A percentile compares a stretch with the other conserved stretches of the same genome.
Evolutionary conservation across 2,329 filamentous ascomycete species (phyloP).

Genomic region (Talaromyces sp.): DNA sequence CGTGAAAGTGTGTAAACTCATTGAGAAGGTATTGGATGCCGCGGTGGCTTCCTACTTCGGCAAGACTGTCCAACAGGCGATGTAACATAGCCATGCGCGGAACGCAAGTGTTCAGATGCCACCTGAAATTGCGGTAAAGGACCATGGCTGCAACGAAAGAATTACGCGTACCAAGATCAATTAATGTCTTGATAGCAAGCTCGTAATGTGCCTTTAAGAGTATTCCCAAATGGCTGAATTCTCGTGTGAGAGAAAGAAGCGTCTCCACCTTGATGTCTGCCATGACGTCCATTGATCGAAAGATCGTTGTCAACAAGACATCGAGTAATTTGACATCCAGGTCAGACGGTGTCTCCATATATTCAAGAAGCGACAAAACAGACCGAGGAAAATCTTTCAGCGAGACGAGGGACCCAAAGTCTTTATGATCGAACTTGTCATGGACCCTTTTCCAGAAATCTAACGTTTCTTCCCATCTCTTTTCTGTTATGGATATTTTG

Average conservation of each 20-base stretch:
- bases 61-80: slow-evolving; percentile 21
- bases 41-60: slow-evolving; percentile 25
- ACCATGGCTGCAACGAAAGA: slow-evolving; percentile 26
- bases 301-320: slow-evolving; percentile 21
- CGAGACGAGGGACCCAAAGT: slow-evolving; percentile 10
- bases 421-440: slow-evolving; percentile 1
- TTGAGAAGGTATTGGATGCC: slow-evolving; percentile 36
- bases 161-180: slow-evolving; percentile 20
- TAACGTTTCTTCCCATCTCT: slow-evolving; percentile 27
- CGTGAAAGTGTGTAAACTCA: slow-evolving; percentile 31
- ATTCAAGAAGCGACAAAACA: slow-evolving; percentile 18
- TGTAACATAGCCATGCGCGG: slow-evolving; percentile 18
- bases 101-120: slow-evolving; percentile 19
- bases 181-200: slow-evolving; percentile 23
- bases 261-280: slow-evolving; percentile 22
- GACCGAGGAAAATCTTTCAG: slow-evolving; percentile 15
- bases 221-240: slow-evolving; percentile 19
- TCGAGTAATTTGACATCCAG: slow-evolving; percentile 13
- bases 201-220: slow-evolving; percentile 22
- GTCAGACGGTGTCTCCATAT: not conserved
- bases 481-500: slow-evolving; percentile 22
- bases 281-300: slow-evolving; percentile 20
- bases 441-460: slow-evolving; percentile 21
- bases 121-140: slow-evolving; percentile 37
- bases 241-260: slow-evolving; percentile 24